A percentile compares a stretch with the other conserved stretches of the same genome.
These are phyloP conservation scores for Emericellopsis atlantica DNA, from an alignment of 2,329 filamentous ascomycete species.

Conservation along the genomic window DNA sequence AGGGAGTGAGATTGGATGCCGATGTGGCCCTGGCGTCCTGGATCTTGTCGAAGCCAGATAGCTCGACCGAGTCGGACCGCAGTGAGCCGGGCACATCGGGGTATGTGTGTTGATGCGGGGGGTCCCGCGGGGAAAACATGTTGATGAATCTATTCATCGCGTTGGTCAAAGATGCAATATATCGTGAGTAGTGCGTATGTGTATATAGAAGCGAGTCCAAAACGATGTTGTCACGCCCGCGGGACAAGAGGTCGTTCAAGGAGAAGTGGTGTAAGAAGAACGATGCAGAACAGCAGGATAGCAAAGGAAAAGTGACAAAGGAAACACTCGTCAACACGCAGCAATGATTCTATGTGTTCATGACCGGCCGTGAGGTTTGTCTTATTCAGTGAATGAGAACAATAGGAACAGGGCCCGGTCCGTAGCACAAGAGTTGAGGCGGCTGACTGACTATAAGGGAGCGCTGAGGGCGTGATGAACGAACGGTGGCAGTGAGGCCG, in stretches of 20 bases:
- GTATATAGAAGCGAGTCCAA: no score
- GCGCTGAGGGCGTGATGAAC: no score
- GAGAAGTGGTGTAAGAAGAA: slow-evolving; percentile 2
- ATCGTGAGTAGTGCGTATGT: no score
- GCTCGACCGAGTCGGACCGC: slow-evolving; percentile 21
- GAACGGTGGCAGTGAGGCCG: neutral
- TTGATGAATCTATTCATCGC: slow-evolving; percentile 13
- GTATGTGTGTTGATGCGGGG: slow-evolving; percentile 15
- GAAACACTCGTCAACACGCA: neutral
- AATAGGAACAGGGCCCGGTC: neutral
- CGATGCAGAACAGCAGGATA: slow-evolving; percentile 5
- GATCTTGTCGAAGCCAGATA: slow-evolving; percentile 16
- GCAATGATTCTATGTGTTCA: neutral
- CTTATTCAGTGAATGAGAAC: neutral
- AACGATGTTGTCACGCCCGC: slow-evolving; percentile 1
- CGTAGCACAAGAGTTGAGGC: neutral
- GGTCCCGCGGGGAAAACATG: slow-evolving; percentile 23
- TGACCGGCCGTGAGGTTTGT: neutral
- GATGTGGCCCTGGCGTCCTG: slow-evolving; percentile 34
- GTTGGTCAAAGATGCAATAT: slow-evolving; percentile 7
- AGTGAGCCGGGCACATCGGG: slow-evolving; percentile 24
- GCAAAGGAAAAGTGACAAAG: slow-evolving; percentile 1
- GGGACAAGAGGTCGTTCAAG: slow-evolving; percentile 1
- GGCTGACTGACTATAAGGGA: neutral
- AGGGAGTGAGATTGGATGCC: slow-evolving; percentile 67